These are phyloP conservation scores for Penicillium samsonianum DNA, from an alignment of 495 filamentous ascomycete species.

Conservation along the genomic window DNA sequence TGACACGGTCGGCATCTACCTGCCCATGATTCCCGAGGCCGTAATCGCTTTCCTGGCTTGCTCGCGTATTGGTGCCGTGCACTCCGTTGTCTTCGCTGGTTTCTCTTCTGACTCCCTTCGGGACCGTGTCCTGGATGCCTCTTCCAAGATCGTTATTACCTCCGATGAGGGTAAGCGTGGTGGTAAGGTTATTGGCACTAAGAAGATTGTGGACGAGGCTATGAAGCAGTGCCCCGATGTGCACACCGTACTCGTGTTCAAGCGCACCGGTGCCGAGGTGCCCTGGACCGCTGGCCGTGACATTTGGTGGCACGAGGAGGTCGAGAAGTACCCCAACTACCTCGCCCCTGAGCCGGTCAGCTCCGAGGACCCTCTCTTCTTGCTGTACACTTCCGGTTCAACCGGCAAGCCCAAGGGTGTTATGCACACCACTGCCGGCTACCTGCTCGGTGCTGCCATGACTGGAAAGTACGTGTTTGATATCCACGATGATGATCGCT, in stretches of 20 bases:
- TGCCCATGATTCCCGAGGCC: conserved; percentile 98
- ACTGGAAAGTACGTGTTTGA: conserved; percentile 99
- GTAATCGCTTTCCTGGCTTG: conserved; percentile 89
- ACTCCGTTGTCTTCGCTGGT: conserved; percentile 98
- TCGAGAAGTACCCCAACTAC: conserved; percentile 91
- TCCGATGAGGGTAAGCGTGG: conserved; percentile 97
- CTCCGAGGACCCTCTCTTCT: conserved; percentile 94
- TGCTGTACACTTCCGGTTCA: conserved; percentile 96
- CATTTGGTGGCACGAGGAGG: conserved; percentile 97
- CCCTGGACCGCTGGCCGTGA: conserved; percentile 89
- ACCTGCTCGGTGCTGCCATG: conserved; percentile 85
- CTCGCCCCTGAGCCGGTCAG: conserved; percentile 81
- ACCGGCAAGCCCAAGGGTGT: conserved; percentile 99
- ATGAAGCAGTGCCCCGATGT: conserved; percentile 96
- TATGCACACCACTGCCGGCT: conserved; percentile 96
- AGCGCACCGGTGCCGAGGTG: conserved; percentile 91
- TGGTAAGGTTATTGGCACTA: conserved; percentile 96
- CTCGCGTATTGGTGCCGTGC: conserved; percentile 88
- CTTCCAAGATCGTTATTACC: conserved; percentile 91
- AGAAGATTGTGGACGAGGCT: conserved; percentile 99
- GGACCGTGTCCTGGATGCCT: conserved; percentile 89
- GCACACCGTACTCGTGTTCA: conserved; percentile 81
- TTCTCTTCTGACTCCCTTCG: conserved; percentile 97
- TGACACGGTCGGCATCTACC: conserved; percentile 94
- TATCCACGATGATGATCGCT: conserved; percentile 88